Evolutionary conservation across 2,329 filamentous ascomycete genomes (phyloP), one percentile per base, ranked within the genome.

Genomic region (Penicillium sp.): DNA sequence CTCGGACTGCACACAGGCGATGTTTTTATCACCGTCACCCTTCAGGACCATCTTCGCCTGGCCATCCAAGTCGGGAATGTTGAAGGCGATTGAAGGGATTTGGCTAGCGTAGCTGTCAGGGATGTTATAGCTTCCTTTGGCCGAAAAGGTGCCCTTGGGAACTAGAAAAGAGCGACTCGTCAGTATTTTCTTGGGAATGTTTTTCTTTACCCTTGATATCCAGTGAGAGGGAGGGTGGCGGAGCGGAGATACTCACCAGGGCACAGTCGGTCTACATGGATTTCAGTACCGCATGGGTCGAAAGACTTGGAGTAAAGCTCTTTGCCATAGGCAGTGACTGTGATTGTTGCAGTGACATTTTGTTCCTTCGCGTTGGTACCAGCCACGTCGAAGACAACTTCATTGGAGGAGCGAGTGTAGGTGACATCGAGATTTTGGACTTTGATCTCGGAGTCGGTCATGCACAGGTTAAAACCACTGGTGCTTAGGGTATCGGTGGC

Each of bases 41-140:
- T 82, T 86, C 42, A 99, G 82, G 69, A 91, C 78, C 59, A 99
- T 78, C 40, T 87, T 94, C 29, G 92, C 94, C 66, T 88, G 77
- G 33, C 93, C 93, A 51, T 93, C 88, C 63, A 99, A 88, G 71
- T 99, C 92, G 46, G 94, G 94, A 28, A 99, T 81, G 56, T 85
- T 83, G 77, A 97, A 99, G 11, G 93, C 93, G 62, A 99, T 96
- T 2, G 85, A 78, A 1, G 94, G 94, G 36, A 99, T 93, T 75
- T 89, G 77, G 50, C 81, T 81, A 52, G 90, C 86, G 68, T 87
- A 93, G 56, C 86, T 68, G 0, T 83, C 75, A 14, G 92, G 89
- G 34, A 99, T 89, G 26, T 79, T 74, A 71, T 94, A 88, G 3
- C 76, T 77, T 43, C 92, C 93, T 39, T 78, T 76, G 7, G 93